Percentiles rank a stretch among this genome's conserved stretches.
phyloP scores from a whole-genome alignment of 768 basidiomycete genomes.

The Xerocomus potaroensis region DNA sequence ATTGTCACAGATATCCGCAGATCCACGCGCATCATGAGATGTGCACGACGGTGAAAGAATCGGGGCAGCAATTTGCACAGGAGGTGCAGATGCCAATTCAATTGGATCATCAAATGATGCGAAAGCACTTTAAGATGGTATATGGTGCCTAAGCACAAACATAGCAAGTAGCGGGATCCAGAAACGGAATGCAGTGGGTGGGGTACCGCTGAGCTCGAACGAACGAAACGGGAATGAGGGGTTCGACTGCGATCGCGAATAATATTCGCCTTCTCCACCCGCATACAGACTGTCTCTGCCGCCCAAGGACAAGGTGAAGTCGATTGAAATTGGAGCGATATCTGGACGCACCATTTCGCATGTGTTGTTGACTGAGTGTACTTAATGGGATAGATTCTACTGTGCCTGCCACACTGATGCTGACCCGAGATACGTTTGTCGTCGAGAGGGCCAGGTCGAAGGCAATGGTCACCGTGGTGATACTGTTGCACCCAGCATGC shows the following conservation, averaged over 20 bases:
- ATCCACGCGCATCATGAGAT: constrained; percentile 53
- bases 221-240: neutral
- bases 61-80: constrained; percentile 16
- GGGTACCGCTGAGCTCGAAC: neutral
- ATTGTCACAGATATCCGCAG: constrained; percentile 38
- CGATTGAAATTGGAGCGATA: neutral
- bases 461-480: neutral
- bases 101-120: constrained; percentile 17
- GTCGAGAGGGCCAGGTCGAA: constrained; percentile 1
- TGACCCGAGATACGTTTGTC: constrained; percentile 7
- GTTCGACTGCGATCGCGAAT: neutral
- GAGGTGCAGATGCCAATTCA: constrained; percentile 16
- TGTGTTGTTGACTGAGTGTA: neutral
- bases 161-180: neutral
- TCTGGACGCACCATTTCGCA: neutral
- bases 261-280: constrained; percentile 3
- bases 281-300: neutral
- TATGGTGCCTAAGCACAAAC: constrained; percentile 4
- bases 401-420: constrained; percentile 7
- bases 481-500: neutral
- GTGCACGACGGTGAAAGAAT: constrained; percentile 32
- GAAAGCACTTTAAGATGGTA: constrained; percentile 8
- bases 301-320: neutral
- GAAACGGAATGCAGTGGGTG: constrained; percentile 1
- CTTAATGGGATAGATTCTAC: neutral